Evolutionary conservation across 2,329 filamentous ascomycete genomes (phyloP), one percentile per base, ranked within the genome.

Genomic region (Mycocentrospora acerina): DNA sequence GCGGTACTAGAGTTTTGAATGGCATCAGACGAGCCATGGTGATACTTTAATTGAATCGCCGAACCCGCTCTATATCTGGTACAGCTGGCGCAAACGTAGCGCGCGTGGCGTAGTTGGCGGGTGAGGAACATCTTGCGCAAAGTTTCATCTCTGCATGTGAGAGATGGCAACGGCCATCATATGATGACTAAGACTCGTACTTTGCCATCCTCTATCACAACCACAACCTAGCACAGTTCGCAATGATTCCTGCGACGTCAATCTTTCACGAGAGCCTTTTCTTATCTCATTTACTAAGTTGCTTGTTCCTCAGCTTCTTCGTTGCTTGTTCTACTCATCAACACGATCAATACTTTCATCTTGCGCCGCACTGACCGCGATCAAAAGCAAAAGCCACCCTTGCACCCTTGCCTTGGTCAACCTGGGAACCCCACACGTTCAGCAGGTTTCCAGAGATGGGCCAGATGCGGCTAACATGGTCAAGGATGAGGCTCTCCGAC

Each of bases 1-100:
- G 29, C 39, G 17, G 46, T 30, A 15, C 22, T 41, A 37, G 40
- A 35, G 27, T 32, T 29, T 40, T 48, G 45, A n/a, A 24, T 24
- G 22, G 33, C 15, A n/a, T 16, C 27, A 16, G 19, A 19, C 8
- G 33, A 29, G 17, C 32, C 40, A 37, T 32, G 22, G 9, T 9
- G 17, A 29, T 26, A 31, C 9, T 33, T 27, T 10, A 19, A 18
- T 13, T 16, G 36, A 25, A 15, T 16, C 13, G 32, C 32, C 4
- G 24, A 28, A 32, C 26, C 31, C 42, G 38, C 29, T 38, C 52
- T 37, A 25, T 46, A 48, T 38, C 50, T 52, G n/a, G 37, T 51
- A 44, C 60, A 66, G 44, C 42, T 57, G 34, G 53, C 37, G 49
- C 62, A 65, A 31, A 61, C 35, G 36, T 57, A 59, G 14, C 42